phyloP scores from a whole-genome alignment of 176 grass and related monocot species.

The Miscanthus lutarioriparius region DNA sequence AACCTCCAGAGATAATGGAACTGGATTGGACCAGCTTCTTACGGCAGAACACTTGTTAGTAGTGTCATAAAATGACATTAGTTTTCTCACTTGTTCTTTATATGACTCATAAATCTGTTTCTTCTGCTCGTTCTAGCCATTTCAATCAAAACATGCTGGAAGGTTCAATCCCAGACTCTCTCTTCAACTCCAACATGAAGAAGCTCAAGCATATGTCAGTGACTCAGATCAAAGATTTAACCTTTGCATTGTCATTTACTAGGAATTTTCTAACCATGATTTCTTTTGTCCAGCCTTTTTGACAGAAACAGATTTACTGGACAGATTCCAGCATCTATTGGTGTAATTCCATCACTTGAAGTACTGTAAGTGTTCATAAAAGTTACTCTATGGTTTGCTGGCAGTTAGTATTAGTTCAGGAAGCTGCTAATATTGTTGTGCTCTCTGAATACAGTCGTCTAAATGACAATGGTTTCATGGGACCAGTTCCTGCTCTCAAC shows the following conservation, averaged over 20 bases:
- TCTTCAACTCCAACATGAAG: slow-evolving; percentile 65
- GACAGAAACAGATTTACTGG: slow-evolving; percentile 69
- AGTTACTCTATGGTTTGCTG: slow-evolving; percentile 1
- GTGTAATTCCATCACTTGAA: slow-evolving; percentile 51
- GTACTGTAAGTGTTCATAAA: slow-evolving; percentile 70
- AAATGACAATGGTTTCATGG: slow-evolving; percentile 51
- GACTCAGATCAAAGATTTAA: slow-evolving; percentile 26
- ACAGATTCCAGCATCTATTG: slow-evolving; percentile 52
- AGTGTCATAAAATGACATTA: slow-evolving; percentile 12
- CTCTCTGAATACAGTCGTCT: slow-evolving; percentile 54
- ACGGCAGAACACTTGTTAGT: slow-evolving; percentile 67
- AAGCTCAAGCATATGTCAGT: slow-evolving; percentile 61
- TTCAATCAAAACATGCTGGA: slow-evolving; percentile 68
- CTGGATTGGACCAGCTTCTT: slow-evolving; percentile 67
- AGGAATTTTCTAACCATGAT: not conserved
- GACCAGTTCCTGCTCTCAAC: slow-evolving; percentile 43
- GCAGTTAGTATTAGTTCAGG: not conserved
- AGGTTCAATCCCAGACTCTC: slow-evolving; percentile 55
- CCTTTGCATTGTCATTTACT: slow-evolving; percentile 2
- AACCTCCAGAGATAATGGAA: slow-evolving; percentile 46
- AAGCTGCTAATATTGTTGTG: slow-evolving; percentile 30
- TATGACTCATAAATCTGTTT: slow-evolving; percentile 9
- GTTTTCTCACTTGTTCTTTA: slow-evolving; percentile 4
- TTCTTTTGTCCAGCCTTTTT: slow-evolving; percentile 56
- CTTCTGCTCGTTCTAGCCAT: slow-evolving; percentile 54